Evolutionary conservation across 331 rosid species (phyloP).

Genomic region (Cydonia oblonga): DNA sequence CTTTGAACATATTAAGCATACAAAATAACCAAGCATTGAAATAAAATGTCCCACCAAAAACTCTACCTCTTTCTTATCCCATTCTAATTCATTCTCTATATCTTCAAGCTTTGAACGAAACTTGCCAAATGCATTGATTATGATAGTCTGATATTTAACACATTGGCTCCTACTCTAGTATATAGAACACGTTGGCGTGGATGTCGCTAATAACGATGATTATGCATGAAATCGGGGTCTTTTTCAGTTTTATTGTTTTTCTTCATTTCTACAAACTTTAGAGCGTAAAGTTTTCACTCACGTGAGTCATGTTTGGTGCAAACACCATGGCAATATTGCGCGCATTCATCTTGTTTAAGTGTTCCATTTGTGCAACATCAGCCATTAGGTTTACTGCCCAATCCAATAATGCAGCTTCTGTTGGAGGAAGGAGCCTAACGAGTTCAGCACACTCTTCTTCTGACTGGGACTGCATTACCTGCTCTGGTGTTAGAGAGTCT

Average conservation of each 20-base stretch:
- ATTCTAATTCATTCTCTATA: neutral
- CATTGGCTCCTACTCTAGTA: neutral
- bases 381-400: conserved; percentile 97
- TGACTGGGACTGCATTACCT: conserved; percentile 83
- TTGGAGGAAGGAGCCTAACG: conserved; percentile 74
- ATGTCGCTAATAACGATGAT: neutral
- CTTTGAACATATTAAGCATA: neutral
- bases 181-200: neutral
- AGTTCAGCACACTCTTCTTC: conserved; percentile 87
- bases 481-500: conserved; percentile 88
- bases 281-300: conserved; percentile 23
- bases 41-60: neutral
- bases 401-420: conserved; percentile 83
- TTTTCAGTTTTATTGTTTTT: neutral
- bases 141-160: neutral
- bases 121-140: neutral
- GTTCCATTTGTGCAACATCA: conserved; percentile 81
- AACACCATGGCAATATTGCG: conserved; percentile 98
- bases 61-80: neutral
- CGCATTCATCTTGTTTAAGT: conserved; percentile 90
- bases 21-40: neutral
- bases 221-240: neutral
- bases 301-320: conserved; percentile 97
- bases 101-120: neutral
- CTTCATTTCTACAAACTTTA: neutral